These are phyloP conservation scores for California macrophylla DNA, from an alignment of 441 rosid genomes.

Conservation along the genomic window DNA sequence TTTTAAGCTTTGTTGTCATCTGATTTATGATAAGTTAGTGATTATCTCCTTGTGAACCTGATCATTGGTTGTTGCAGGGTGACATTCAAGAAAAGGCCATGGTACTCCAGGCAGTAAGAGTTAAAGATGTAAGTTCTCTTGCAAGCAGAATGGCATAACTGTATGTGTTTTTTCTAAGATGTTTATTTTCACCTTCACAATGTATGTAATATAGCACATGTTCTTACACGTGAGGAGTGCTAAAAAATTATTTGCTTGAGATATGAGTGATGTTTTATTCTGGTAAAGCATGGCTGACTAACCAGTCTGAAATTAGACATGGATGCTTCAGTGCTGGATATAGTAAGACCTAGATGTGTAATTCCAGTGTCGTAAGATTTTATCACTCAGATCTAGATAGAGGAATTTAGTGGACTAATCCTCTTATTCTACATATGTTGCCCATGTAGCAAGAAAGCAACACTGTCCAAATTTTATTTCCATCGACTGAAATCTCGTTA, in stretches of 20 bases:
- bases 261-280: neutral
- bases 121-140: constrained; percentile 66
- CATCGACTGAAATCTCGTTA: neutral
- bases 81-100: constrained; percentile 84
- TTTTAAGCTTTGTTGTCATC: constrained; percentile 11
- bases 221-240: neutral
- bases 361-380: neutral
- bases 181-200: neutral
- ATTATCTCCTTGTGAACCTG: neutral
- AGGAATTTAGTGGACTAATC: neutral
- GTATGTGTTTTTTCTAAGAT: neutral
- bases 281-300: neutral
- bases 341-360: neutral
- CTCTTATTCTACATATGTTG: neutral
- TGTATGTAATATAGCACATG: neutral
- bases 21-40: neutral
- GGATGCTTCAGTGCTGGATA: neutral
- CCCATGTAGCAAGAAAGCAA: neutral
- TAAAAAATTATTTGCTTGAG: neutral
- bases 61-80: constrained; percentile 47
- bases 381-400: neutral
- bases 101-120: constrained; percentile 76
- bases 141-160: neutral
- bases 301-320: neutral
- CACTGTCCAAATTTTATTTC: neutral